A percentile compares a stretch with the other conserved stretches of the same genome.
phyloP scores from a whole-genome alignment of 192 early-diverging fungal genomes.

The Coemansia sp. region DNA sequence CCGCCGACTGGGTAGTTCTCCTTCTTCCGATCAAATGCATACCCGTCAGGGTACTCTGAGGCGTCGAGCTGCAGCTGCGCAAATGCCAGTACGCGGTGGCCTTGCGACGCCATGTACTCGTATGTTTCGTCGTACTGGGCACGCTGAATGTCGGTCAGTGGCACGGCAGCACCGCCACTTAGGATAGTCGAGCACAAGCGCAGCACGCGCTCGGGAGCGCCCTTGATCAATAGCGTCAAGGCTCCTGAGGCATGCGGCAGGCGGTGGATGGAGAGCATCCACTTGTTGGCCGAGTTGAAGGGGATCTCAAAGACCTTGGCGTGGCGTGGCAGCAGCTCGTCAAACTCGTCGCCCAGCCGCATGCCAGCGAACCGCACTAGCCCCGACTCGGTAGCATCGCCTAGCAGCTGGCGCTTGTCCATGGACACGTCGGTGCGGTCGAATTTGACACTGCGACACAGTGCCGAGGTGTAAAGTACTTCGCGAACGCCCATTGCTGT shows the following conservation, averaged over 20 bases:
- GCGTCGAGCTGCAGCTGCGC: constrained; percentile 75
- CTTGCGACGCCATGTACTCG: constrained; percentile 87
- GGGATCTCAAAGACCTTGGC: constrained; percentile 95
- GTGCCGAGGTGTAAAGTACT: constrained; percentile 75
- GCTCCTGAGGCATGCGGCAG: constrained; percentile 53
- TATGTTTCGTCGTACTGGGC: constrained; percentile 76
- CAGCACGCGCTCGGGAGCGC: constrained; percentile 94
- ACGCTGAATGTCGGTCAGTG: constrained; percentile 70
- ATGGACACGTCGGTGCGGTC: constrained; percentile 89
- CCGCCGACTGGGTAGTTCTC: constrained; percentile 52
- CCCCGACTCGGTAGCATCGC: constrained; percentile 95
- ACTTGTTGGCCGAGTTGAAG: constrained; percentile 96
- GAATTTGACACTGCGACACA: constrained; percentile 90
- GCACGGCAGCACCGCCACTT: constrained; percentile 56
- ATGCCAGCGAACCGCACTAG: constrained; percentile 80
- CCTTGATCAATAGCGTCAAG: constrained; percentile 87
- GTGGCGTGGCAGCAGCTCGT: constrained; percentile 65
- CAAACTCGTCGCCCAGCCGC: constrained; percentile 71
- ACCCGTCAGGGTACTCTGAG: constrained; percentile 70
- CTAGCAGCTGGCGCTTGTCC: constrained; percentile 77
- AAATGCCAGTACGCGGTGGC: constrained; percentile 95
- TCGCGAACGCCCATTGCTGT: constrained; percentile 71
- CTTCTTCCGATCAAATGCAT: constrained; percentile 73
- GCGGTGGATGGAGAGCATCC: constrained; percentile 88
- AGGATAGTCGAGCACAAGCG: constrained; percentile 79